These are phyloP conservation scores for Hypericum perforatum DNA, from an alignment of 345 rosid genomes.

Conservation along the genomic window DNA sequence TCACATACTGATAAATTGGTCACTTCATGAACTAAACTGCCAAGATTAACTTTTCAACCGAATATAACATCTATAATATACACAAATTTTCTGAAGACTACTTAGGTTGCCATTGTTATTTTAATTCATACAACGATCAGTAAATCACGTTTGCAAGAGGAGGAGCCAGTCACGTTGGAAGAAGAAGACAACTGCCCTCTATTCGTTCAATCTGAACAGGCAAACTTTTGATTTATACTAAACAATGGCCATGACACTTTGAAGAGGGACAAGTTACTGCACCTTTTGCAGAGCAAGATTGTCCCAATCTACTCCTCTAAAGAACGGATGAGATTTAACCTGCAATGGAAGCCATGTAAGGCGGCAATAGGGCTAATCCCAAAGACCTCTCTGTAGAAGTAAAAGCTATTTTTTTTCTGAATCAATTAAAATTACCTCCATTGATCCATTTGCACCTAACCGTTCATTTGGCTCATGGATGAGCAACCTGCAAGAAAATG, in stretches of 20 bases:
- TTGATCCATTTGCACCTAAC: slow-evolving; percentile 59
- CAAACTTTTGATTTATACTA: no score
- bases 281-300: slow-evolving; percentile 65
- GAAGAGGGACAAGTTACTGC: slow-evolving; percentile 1
- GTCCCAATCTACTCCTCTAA: slow-evolving; percentile 66
- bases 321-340: slow-evolving; percentile 66
- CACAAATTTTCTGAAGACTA: no score
- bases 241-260: background rate
- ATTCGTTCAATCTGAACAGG: no score
- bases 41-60: no score
- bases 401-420: background rate
- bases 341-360: slow-evolving; percentile 19
- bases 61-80: no score
- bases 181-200: no score
- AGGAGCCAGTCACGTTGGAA: no score
- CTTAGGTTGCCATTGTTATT: no score
- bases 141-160: no score
- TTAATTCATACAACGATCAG: no score
- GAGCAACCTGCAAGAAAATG: slow-evolving; percentile 42
- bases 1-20: background rate
- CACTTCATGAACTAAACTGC: background rate
- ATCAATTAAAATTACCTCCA: slow-evolving; percentile 39
- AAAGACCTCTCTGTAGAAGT: background rate
- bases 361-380: slow-evolving; percentile 4
- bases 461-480: slow-evolving; percentile 55